phyloP scores from a whole-genome alignment of 2,329 filamentous ascomycete genomes.

The Colletotrichum echinochloae region DNA sequence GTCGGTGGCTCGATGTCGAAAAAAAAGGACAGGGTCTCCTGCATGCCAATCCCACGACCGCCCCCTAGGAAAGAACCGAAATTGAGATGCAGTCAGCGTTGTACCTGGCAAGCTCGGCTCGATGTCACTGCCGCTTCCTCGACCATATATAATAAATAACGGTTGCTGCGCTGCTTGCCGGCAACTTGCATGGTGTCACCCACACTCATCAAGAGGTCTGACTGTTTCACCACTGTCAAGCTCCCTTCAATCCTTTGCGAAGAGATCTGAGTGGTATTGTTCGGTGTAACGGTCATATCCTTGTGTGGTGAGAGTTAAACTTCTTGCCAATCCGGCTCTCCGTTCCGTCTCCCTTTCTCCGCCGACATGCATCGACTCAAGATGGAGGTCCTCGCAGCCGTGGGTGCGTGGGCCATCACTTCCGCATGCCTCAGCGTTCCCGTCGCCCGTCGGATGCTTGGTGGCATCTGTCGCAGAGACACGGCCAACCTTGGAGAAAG shows the following conservation, averaged over 20 bases:
- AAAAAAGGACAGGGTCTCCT: neutral
- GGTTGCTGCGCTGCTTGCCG: constrained; percentile 4
- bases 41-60: neutral
- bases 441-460: constrained; percentile 25
- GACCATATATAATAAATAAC: constrained; percentile 21
- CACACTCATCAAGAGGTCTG: constrained; percentile 3
- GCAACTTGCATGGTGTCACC: neutral
- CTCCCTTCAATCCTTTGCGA: neutral
- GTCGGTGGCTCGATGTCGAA: neutral
- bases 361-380: constrained; percentile 27
- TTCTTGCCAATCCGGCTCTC: neutral
- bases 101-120: neutral
- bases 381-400: constrained; percentile 46
- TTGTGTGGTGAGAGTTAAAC: neutral
- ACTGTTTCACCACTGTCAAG: neutral
- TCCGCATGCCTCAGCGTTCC: constrained; percentile 42
- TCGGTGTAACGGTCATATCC: constrained; percentile 3
- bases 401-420: constrained; percentile 45
- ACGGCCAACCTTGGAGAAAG: constrained; percentile 45
- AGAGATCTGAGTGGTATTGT: neutral
- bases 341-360: neutral
- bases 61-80: constrained; percentile 6
- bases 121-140: neutral
- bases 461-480: constrained; percentile 41
- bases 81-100: constrained; percentile 22